Percentiles rank a stretch among this genome's conserved stretches.
These are phyloP conservation scores for Leishmania martiniquensis DNA, from an alignment of 208 protist genomes.

Conservation along the genomic window DNA sequence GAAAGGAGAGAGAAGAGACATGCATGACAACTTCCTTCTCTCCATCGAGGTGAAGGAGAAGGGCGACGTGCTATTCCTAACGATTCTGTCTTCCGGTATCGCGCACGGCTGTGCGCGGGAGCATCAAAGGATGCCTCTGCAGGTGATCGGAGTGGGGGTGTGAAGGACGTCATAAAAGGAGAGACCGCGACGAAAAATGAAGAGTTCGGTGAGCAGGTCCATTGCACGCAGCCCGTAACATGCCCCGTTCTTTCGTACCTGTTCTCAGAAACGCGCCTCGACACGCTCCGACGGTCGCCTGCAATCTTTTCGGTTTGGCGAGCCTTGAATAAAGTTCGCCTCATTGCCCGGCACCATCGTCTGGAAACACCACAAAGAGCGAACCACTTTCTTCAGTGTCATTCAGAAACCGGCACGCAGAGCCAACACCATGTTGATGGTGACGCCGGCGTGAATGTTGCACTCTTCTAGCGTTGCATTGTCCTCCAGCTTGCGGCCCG, in stretches of 20 bases:
- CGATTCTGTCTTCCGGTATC: too few relatives aligned
- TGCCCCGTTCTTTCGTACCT: background rate
- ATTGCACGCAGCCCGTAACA: background rate
- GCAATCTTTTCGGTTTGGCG: background rate
- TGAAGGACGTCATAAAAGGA: too few relatives aligned
- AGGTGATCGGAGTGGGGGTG: too few relatives aligned
- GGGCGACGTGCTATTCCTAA: too few relatives aligned
- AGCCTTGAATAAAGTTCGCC: background rate
- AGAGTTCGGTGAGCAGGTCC: too few relatives aligned
- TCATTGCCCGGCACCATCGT: background rate
- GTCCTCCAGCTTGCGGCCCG: slow-evolving; percentile 74
- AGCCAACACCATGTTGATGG: slow-evolving; percentile 80
- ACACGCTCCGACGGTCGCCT: background rate
- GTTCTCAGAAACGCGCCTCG: background rate
- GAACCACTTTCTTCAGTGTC: background rate
- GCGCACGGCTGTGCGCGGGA: too few relatives aligned
- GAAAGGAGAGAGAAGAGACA: too few relatives aligned
- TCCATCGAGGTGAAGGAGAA: too few relatives aligned
- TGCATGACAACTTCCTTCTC: too few relatives aligned
- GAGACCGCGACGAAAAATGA: too few relatives aligned
- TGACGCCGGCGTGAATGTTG: slow-evolving; percentile 67
- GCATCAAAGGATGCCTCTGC: too few relatives aligned
- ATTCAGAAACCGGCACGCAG: slow-evolving; percentile 53
- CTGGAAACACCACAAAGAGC: background rate
- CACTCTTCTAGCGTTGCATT: slow-evolving; percentile 59